phyloP scores from a whole-genome alignment of 805 yeast species.

The Lachancea waltii region DNA sequence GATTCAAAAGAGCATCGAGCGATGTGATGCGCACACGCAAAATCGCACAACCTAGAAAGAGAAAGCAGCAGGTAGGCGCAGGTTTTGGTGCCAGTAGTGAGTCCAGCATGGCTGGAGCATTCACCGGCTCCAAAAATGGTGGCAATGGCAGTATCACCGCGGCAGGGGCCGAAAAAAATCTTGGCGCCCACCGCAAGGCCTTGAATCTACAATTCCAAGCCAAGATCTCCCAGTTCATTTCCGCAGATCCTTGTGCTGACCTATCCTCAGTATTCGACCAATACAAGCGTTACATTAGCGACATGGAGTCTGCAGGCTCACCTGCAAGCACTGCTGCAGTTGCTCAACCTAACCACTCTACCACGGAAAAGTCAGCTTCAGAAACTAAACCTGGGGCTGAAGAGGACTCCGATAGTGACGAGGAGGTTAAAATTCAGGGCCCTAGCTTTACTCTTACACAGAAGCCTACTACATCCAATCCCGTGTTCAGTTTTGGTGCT shows the following conservation, averaged over 20 bases:
- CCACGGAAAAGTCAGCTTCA: no score
- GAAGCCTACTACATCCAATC: slow-evolving; percentile 43
- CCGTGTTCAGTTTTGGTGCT: slow-evolving; percentile 43
- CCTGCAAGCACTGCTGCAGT: slow-evolving; percentile 14
- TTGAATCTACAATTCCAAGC: slow-evolving; percentile 54
- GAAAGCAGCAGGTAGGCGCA: slow-evolving; percentile 19
- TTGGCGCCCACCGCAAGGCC: slow-evolving; percentile 38
- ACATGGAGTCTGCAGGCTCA: slow-evolving; percentile 21
- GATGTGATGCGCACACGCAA: slow-evolving; percentile 62
- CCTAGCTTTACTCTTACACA: slow-evolving; percentile 51
- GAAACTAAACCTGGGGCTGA: background rate
- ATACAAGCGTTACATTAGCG: slow-evolving; percentile 47
- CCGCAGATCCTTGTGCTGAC: slow-evolving; percentile 45
- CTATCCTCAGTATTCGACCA: slow-evolving; percentile 50
- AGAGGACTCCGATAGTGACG: slow-evolving; percentile 43
- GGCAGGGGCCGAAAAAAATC: background rate
- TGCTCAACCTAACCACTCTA: no score
- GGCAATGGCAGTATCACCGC: slow-evolving; percentile 7
- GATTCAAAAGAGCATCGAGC: slow-evolving; percentile 44
- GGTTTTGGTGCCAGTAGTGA: slow-evolving; percentile 9
- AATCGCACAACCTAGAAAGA: slow-evolving; percentile 53
- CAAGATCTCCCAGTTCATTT: slow-evolving; percentile 39
- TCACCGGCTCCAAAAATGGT: slow-evolving; percentile 3
- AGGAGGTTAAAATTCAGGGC: slow-evolving; percentile 64
- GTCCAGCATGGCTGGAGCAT: slow-evolving; percentile 16